Base-by-base conservation (phyloP, 2,329 filamentous ascomycete species). In the Calonectria henricotiae region DNA sequence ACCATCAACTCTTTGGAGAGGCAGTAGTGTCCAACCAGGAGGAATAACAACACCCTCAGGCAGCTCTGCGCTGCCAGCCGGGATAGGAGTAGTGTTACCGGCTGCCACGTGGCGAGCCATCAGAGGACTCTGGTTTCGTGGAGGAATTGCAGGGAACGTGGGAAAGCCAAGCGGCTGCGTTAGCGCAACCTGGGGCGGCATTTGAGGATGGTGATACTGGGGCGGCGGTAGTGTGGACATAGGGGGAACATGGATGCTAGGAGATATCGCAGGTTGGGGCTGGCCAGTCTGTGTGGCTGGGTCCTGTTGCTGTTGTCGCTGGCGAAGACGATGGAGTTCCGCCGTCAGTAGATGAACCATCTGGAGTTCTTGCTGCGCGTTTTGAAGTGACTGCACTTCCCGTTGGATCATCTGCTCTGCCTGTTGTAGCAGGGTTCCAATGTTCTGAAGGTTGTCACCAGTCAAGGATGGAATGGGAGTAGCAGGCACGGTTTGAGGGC, bases 391-490 rank as follows among this genome's bases (percentile, higher is more conserved):
- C 55, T 89, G 86, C 39, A 94, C 86, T 77, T 95, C 92, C 66
- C 90, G 88, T 74, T 91, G 86, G 27, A 96, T 86, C 65, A 93
- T 89, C 65, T 91, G 88, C 74, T 94, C 92, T 15, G 94, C 86
- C 46, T 91, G 88, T 39, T 88, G 84, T 39, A 96, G 83, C 66
- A 94, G 89, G 15, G 84, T 82, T 61, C 89, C 86, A 30, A 93
- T 86, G 2, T 86, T 84, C 49, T 82, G 80, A n/a, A 83, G 61
- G 47, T 78, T 80, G 47, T 83, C 80, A 8, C 77, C 79, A 12
- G 74, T 71, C 27, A 70, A 67, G 1, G 76, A 68, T 41, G 73
- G 73, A 5, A 74, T 71, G 12, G 76, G 71, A 6, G 72, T 65
- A 8, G 74, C 70, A 3, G 69, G 67, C 5, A 73, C 65, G 30